Evolutionary conservation across 495 filamentous ascomycete species (phyloP).

Genomic region (Hypoxylon subgilvum): DNA sequence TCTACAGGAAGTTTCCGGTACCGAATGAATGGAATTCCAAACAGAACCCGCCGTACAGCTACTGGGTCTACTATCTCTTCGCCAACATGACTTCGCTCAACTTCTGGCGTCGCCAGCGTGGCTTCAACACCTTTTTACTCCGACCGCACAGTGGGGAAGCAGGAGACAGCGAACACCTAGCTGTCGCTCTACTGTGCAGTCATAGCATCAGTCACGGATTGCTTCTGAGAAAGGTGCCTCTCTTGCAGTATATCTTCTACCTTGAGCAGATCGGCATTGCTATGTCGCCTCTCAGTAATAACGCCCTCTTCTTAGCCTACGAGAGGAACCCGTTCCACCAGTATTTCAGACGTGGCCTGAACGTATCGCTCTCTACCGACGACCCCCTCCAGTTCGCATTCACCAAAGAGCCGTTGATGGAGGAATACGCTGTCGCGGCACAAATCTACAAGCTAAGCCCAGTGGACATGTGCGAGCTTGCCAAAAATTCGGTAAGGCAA

Average conservation of each 20-base stretch:
- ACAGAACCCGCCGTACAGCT: conserved; percentile 97
- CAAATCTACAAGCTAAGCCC: conserved; percentile 98
- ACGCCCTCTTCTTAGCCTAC: conserved; percentile 94
- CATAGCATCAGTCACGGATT: conserved; percentile 98
- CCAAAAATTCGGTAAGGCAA: conserved; percentile 92
- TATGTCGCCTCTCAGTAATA: conserved; percentile 98
- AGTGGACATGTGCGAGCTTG: conserved; percentile 98
- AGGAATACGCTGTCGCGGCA: conserved; percentile 96
- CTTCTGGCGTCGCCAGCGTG: conserved; percentile 83
- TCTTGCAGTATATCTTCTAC: conserved; percentile 97
- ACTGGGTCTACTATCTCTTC: conserved; percentile 98
- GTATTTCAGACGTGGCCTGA: conserved; percentile 92
- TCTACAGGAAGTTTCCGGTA: conserved; percentile 92
- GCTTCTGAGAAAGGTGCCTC: conserved; percentile 87
- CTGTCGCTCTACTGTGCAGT: conserved; percentile 88
- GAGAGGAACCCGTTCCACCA: conserved; percentile 94
- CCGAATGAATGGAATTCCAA: conserved; percentile 85
- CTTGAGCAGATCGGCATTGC: conserved; percentile 97
- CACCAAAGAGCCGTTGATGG: conserved; percentile 96
- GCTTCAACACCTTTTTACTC: conserved; percentile 94
- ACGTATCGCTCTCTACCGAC: conserved; percentile 95
- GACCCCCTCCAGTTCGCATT: conserved; percentile 98
- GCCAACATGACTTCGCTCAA: conserved; percentile 94
- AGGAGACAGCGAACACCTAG: conserved; percentile 94
- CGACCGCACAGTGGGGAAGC: conserved; percentile 97